phyloP scores from a whole-genome alignment of 495 filamentous ascomycete genomes.

The Immersiella caudata region DNA sequence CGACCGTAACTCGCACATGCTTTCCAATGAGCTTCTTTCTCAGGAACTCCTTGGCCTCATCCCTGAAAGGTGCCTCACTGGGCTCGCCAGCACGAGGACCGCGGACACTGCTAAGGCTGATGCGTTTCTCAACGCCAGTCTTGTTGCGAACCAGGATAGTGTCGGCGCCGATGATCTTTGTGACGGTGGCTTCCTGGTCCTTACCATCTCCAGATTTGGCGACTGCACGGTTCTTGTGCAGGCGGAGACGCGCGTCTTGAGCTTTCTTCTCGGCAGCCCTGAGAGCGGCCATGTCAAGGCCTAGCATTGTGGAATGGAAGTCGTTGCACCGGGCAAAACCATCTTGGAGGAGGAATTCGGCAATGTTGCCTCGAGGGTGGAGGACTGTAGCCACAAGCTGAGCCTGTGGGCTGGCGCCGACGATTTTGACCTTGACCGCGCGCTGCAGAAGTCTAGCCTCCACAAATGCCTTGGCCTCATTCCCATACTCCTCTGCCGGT shows the following conservation, averaged over 20 bases:
- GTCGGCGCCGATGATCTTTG: slow-evolving; percentile 84
- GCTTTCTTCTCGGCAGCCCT: slow-evolving; percentile 87
- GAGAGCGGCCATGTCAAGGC: slow-evolving; percentile 78
- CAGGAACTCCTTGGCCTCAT: slow-evolving; percentile 94
- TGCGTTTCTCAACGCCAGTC: slow-evolving; percentile 80
- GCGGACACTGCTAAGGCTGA: slow-evolving; percentile 88
- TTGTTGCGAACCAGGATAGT: slow-evolving; percentile 84
- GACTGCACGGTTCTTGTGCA: slow-evolving; percentile 74
- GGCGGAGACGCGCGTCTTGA: slow-evolving; percentile 67
- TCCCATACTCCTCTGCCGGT: slow-evolving; percentile 82
- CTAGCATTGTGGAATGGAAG: slow-evolving; percentile 88
- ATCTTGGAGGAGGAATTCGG: slow-evolving; percentile 80
- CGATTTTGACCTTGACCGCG: slow-evolving; percentile 73
- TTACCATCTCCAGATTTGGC: slow-evolving; percentile 59
- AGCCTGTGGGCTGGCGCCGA: slow-evolving; percentile 84
- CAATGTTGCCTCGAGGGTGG: slow-evolving; percentile 90
- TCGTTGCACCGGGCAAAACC: slow-evolving; percentile 92
- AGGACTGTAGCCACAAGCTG: slow-evolving; percentile 79
- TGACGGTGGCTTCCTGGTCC: slow-evolving; percentile 76
- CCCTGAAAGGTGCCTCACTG: slow-evolving; percentile 74
- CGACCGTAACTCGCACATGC: slow-evolving; percentile 81
- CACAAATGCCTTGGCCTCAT: slow-evolving; percentile 82
- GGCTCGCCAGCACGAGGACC: slow-evolving; percentile 71
- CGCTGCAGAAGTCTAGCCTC: slow-evolving; percentile 85
- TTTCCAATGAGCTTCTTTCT: slow-evolving; percentile 95